A percentile compares a stretch with the other conserved stretches of the same genome.
These are phyloP conservation scores for Colletotrichum sojae DNA, from an alignment of 2,329 filamentous ascomycete genomes.

Conservation along the genomic window DNA sequence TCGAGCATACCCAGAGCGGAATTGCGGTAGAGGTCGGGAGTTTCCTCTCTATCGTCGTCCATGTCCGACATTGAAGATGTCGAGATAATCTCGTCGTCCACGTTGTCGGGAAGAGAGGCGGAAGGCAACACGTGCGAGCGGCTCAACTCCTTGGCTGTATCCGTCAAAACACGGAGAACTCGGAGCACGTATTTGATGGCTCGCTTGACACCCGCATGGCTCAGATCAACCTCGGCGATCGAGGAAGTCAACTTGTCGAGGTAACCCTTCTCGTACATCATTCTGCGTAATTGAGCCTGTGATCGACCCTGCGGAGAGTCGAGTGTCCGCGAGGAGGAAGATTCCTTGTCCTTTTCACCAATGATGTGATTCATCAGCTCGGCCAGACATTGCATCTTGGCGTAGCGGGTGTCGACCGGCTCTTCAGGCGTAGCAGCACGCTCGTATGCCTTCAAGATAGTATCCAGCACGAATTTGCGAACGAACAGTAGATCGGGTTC, in stretches of 20 bases:
- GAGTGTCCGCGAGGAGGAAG: constrained; percentile 51
- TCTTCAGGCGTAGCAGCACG: constrained; percentile 86
- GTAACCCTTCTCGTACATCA: constrained; percentile 99
- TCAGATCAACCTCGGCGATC: constrained; percentile 95
- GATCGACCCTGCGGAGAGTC: constrained; percentile 65
- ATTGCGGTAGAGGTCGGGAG: constrained; percentile 96
- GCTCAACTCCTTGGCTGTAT: constrained; percentile 88
- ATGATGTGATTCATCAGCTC: constrained; percentile 96
- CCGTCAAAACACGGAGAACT: constrained; percentile 88
- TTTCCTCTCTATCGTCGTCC: constrained; percentile 91
- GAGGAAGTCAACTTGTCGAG: constrained; percentile 90
- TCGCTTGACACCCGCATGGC: constrained; percentile 92
- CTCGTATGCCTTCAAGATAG: constrained; percentile 91
- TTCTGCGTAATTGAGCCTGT: constrained; percentile 86
- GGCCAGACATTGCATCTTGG: constrained; percentile 86
- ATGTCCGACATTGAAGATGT: constrained; percentile 91
- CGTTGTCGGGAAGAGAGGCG: constrained; percentile 73
- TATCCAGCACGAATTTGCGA: constrained; percentile 94
- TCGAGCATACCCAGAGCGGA: constrained; percentile 97
- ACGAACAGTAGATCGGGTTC: constrained; percentile 91
- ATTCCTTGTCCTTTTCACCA: constrained; percentile 79
- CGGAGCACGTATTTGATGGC: constrained; percentile 97
- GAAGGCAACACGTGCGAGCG: constrained; percentile 82
- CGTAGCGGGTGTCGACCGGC: constrained; percentile 86
- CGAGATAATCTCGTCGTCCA: constrained; percentile 90